Evolutionary conservation across 2,329 filamentous ascomycete species (phyloP).

Genomic region (Blastomyces emzantsi): DNA sequence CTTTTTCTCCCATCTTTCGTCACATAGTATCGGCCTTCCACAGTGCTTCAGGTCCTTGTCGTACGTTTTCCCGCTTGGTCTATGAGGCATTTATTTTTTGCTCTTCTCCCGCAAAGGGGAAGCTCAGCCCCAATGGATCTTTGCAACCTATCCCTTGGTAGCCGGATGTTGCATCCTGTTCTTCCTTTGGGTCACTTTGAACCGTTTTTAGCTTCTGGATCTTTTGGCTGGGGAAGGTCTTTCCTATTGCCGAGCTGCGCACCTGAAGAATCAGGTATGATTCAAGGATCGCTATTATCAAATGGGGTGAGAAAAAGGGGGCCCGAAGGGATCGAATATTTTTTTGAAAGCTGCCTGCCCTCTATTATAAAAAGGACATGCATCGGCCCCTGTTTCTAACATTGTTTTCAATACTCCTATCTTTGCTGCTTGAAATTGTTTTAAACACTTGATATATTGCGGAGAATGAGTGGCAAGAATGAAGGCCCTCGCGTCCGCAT

Average conservation of each 20-base stretch:
- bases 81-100: constrained; percentile 2
- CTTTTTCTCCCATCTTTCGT: not conserved
- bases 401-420: constrained; percentile 4
- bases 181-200: not conserved
- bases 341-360: not conserved
- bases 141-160: not conserved
- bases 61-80: not conserved
- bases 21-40: not conserved
- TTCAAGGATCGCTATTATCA: not conserved
- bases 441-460: not conserved
- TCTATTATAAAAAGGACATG: constrained; percentile 1
- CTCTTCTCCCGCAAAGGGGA: not conserved
- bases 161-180: constrained; percentile 1
- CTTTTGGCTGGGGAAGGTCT: not conserved
- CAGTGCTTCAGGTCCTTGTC: not conserved
- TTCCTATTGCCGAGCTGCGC: not conserved
- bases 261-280: not conserved
- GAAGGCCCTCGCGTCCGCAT: constrained; percentile 12
- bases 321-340: not conserved
- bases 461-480: constrained; percentile 11
- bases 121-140: not conserved
- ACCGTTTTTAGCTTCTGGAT: not conserved
- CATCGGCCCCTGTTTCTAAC: not conserved
- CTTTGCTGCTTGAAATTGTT: not conserved
- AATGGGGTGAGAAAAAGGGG: not conserved